Evolutionary conservation across 768 basidiomycete species (phyloP).

Genomic region (Calocera cornea): DNA sequence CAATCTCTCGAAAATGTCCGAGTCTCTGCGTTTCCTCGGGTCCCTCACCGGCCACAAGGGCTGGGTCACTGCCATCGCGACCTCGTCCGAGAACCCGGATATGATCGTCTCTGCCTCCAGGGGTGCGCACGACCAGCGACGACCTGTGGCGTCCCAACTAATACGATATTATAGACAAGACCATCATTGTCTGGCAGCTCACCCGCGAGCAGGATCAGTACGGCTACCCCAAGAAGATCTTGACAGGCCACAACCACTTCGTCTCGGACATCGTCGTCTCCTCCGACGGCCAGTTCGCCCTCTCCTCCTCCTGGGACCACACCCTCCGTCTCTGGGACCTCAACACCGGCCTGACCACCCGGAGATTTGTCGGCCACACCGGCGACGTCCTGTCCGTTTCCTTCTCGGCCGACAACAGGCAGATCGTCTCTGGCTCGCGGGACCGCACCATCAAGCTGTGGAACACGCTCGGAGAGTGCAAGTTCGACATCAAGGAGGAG

Average conservation of each 20-base stretch:
- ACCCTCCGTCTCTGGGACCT: conserved; percentile 99
- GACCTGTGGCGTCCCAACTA: conserved; percentile 17
- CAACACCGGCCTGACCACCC: conserved; percentile 91
- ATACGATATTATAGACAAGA: conserved; percentile 63
- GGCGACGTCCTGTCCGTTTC: conserved; percentile 97
- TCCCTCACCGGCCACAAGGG: conserved; percentile 86
- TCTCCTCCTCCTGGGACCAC: conserved; percentile 99
- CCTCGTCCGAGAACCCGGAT: conserved; percentile 96
- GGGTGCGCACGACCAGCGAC: conserved; percentile 39
- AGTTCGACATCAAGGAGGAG: conserved; percentile 98
- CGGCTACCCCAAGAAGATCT: conserved; percentile 93
- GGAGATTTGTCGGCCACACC: conserved; percentile 94
- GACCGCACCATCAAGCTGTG: conserved; percentile 98
- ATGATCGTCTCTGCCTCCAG: conserved; percentile 97
- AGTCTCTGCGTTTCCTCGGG: conserved; percentile 82
- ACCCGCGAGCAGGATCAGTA: conserved; percentile 78
- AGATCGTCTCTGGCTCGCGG: conserved; percentile 96
- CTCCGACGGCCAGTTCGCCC: conserved; percentile 97
- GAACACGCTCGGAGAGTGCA: conserved; percentile 99
- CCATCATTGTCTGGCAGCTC: conserved; percentile 98
- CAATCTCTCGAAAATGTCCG: conserved; percentile 39
- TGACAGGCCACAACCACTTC: conserved; percentile 98
- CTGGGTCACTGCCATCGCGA: conserved; percentile 98
- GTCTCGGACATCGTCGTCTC: conserved; percentile 98
- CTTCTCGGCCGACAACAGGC: conserved; percentile 98